Conservation (phyloP, 1,284 basidiomycete species). For the Pseudozyma tsukubaensis region DNA sequence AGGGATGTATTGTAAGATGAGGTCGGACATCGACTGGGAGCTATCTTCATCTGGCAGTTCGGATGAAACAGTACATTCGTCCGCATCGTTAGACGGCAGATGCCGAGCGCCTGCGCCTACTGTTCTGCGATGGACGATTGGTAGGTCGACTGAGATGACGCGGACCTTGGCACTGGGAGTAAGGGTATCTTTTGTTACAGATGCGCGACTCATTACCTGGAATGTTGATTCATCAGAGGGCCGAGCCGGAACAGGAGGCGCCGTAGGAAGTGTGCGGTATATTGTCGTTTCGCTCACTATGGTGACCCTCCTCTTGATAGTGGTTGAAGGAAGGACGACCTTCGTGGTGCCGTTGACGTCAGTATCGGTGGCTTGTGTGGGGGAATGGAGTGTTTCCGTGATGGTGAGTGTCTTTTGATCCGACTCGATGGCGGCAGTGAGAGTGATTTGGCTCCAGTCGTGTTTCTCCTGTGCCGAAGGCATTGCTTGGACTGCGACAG, state of each 20-base stretch:
- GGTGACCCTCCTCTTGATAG: slow-evolving; percentile 16
- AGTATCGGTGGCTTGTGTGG: not conserved
- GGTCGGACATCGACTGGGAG: slow-evolving; percentile 5
- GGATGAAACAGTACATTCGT: not conserved
- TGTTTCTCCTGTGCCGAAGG: not conserved
- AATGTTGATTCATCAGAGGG: slow-evolving; percentile 1
- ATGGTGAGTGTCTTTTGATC: slow-evolving; percentile 24
- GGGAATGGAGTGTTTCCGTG: slow-evolving; percentile 21
- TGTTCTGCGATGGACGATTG: slow-evolving; percentile 23
- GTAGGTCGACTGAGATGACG: slow-evolving; percentile 30
- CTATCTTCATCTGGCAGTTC: slow-evolving; percentile 3
- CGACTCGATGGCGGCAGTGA: slow-evolving; percentile 29
- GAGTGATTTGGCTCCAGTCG: slow-evolving; percentile 21
- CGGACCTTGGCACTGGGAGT: slow-evolving; percentile 26
- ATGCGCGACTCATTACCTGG: slow-evolving; percentile 20
- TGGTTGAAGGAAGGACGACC: not conserved
- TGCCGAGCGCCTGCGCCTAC: not conserved
- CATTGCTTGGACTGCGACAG: not conserved
- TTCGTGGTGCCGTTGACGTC: not conserved
- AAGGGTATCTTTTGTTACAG: slow-evolving; percentile 3
- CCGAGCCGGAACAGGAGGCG: not conserved
- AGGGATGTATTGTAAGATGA: slow-evolving; percentile 23
- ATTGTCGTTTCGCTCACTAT: slow-evolving; percentile 35
- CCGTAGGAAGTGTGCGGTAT: slow-evolving; percentile 24
- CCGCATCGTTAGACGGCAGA: not conserved